Percentiles rank a stretch among this genome's conserved stretches.
Conservation (phyloP, 192 early-diverging fungal genomes). For the Coemansia sp. region DNA sequence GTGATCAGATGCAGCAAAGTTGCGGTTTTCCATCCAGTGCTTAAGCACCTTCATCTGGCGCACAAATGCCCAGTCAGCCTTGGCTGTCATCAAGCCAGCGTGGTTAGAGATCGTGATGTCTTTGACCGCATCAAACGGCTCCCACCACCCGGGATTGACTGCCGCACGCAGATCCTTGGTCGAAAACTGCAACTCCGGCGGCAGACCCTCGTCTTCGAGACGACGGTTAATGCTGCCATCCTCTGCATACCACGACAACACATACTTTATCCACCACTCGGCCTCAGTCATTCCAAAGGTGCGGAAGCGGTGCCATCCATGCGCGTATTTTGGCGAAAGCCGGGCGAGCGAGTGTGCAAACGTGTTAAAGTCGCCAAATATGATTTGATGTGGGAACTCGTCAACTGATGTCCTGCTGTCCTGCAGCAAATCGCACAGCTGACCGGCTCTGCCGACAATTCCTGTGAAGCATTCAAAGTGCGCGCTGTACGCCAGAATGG, state of each 20-base stretch:
- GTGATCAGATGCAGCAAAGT: constrained; percentile 69
- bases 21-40: constrained; percentile 60
- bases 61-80: constrained; percentile 72
- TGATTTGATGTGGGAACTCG: constrained; percentile 61
- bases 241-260: constrained; percentile 53
- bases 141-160: constrained; percentile 72
- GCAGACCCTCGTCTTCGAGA: constrained; percentile 16
- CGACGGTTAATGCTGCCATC: constrained; percentile 33
- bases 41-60: constrained; percentile 54
- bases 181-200: constrained; percentile 20
- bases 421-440: constrained; percentile 66
- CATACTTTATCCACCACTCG: constrained; percentile 66
- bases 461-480: constrained; percentile 76
- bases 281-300: constrained; percentile 64
- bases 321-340: constrained; percentile 60
- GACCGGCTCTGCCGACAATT: constrained; percentile 63
- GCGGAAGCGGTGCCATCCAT: constrained; percentile 63
- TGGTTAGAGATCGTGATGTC: constrained; percentile 70
- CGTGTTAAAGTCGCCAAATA: constrained; percentile 78
- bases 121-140: constrained; percentile 60
- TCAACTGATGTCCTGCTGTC: constrained; percentile 50
- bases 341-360: constrained; percentile 75
- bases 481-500: constrained; percentile 67
- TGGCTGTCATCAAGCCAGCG: constrained; percentile 64
- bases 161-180: constrained; percentile 49